Evolutionary conservation across 306 rosid species (phyloP).

Genomic region (Corylus avellana): DNA sequence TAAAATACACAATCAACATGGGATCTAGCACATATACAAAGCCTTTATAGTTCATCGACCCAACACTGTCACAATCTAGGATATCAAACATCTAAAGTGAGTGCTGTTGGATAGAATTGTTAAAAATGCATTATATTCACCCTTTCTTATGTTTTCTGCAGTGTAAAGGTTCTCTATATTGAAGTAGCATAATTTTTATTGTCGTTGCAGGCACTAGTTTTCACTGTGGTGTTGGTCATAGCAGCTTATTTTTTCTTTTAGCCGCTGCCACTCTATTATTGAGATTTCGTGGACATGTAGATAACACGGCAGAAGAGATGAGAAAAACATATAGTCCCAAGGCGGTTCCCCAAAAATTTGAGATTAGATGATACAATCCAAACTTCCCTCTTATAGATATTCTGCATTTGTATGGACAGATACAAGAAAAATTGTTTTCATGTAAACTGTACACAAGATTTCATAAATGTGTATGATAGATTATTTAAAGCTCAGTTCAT

Average conservation of each 20-base stretch:
- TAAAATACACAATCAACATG: too few species aligned
- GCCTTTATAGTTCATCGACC: neutral
- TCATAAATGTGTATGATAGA: neutral
- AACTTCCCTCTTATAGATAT: neutral
- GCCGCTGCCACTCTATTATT: constrained; percentile 23
- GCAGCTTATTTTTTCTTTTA: constrained; percentile 49
- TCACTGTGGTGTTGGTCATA: constrained; percentile 46
- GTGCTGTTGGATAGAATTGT: neutral
- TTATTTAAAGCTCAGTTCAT: neutral
- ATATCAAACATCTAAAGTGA: neutral
- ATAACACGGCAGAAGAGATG: neutral
- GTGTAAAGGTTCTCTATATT: constrained; percentile 16
- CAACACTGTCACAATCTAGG: too few species aligned
- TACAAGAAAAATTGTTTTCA: neutral
- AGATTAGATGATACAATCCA: neutral
- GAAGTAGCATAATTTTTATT: constrained; percentile 19
- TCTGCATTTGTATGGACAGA: constrained; percentile 1
- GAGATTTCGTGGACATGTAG: constrained; percentile 16
- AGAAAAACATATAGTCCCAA: neutral
- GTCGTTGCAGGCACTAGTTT: constrained; percentile 71
- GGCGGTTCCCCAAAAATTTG: neutral
- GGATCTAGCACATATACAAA: too few species aligned
- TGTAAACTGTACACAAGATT: neutral
- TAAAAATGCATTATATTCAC: neutral
- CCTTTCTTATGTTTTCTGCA: constrained; percentile 2